Evolutionary conservation across 805 yeast genomes (phyloP), one percentile per base, ranked within the genome.

Genomic region (Ogataea ganodermae): DNA sequence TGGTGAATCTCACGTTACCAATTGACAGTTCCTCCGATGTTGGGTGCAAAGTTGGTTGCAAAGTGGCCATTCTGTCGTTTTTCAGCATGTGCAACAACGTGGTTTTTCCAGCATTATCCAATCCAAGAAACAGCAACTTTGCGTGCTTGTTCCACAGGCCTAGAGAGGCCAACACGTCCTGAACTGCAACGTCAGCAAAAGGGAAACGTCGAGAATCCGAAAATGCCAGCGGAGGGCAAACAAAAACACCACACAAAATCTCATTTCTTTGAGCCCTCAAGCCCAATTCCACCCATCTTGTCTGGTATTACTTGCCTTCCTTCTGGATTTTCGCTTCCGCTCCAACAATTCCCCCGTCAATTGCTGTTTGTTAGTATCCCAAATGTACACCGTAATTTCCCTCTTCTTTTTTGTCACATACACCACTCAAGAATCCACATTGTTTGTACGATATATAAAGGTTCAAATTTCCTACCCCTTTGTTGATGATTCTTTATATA

Each of bases 101-200:
- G 46, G 99, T 92, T 72, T 94, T 94, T 66, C 99, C 99, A 38
- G 99, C 99, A 61, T 94, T 94, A 70, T 94, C 99, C 53, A 94
- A 83, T 51, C 99, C 99, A 60, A 94, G 79, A 79, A 94, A 94
- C 65, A 94, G 79, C 62, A 94, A 78, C 74, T 96, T 89, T 73
- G 97, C 97, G 68, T 92, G 97, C 70, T 94, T 90, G 78, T 92
- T 94, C 84, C 89, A 80, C 57, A 87, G 74, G 56, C 95, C 95
- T 43, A 87, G 75, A 46, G 89, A 83, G 62, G 91, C 84, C 57
- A 87, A 74, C 52, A 84, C 79, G 64, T 86, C 91, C 73, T 81
- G 85, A 68, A 85, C 84, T 79, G 65, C 47, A 45, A 8, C 3
- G 42, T 35, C 14, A 13, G 13, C 6, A 16, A 13, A 10, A 4